These are phyloP conservation scores for Takashimella koratensis DNA, from an alignment of 1,284 basidiomycete genomes.

Conservation along the genomic window DNA sequence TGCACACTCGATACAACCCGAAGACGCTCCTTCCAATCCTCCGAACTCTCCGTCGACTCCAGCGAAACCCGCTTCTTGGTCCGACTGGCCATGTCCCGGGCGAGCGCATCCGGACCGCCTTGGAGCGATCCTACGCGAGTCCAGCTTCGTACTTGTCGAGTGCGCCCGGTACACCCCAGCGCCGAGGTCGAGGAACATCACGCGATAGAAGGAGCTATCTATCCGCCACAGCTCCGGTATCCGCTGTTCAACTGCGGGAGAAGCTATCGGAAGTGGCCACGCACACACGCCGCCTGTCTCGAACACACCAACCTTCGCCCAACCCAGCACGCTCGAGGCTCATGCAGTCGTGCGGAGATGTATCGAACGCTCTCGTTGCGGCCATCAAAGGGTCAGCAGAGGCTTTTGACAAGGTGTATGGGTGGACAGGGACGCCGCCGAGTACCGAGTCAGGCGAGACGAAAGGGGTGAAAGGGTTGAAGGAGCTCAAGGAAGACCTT, in stretches of 20 bases:
- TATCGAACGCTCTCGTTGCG: constrained; percentile 8
- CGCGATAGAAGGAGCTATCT: too few species aligned
- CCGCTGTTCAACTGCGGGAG: constrained; percentile 4
- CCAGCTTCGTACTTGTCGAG: constrained; percentile 1
- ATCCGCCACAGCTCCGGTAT: too few species aligned
- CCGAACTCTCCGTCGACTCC: constrained; percentile 24
- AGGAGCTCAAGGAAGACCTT: constrained; percentile 1
- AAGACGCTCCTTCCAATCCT: constrained; percentile 19
- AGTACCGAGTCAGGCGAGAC: neutral
- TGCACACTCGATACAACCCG: constrained; percentile 15
- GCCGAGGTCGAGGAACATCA: neutral
- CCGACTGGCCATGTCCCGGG: constrained; percentile 40
- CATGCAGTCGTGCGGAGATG: constrained; percentile 2
- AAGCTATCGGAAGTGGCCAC: constrained; percentile 10
- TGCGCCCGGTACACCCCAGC: neutral
- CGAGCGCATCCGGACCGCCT: constrained; percentile 37
- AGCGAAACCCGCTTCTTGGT: constrained; percentile 39
- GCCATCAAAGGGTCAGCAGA: constrained; percentile 3
- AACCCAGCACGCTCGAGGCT: constrained; percentile 4
- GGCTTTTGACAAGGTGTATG: constrained; percentile 8
- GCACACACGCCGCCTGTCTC: neutral
- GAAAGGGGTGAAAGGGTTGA: neutral
- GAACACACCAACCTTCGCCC: neutral
- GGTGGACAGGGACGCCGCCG: constrained; percentile 7
- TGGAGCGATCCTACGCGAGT: constrained; percentile 23